Base-by-base conservation (phyloP, 2,329 filamentous ascomycete species). In the Blumeria graminis region DNA sequence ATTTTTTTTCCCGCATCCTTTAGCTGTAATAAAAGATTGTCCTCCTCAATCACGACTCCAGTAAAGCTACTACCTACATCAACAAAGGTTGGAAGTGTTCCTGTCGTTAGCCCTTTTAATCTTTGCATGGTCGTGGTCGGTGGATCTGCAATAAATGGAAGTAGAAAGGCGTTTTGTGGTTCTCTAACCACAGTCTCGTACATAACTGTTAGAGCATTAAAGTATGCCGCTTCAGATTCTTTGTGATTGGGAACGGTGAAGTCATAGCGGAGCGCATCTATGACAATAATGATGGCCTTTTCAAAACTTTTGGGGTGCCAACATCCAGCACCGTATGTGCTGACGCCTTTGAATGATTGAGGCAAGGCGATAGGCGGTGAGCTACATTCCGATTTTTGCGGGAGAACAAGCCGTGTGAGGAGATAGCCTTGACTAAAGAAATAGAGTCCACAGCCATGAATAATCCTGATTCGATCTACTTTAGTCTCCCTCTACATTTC, bases 251-350 rank as follows among this genome's bases (percentile, higher is more conserved):
- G 92, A 10, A 96, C 79, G 0, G 90, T 93, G 64, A 98, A 98
- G 69, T 98, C 92, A 70, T 98, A 98, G 58, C 92, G 83, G 58
- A 98, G 75, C 56, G 92, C 92, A 68, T 98, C 92, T 57, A 98
- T 84, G 55, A 98, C 72, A 57, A 98, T 77, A 28, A 98, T 77
- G 51, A 98, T 81, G 10, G 90, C 89, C 67, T 89, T 92, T 60
- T 94, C 79, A 66, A 96, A 98, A 1, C 81, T 86, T 71, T 87
- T 94, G 36, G 88, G 86, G 67, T 96, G 88, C 92, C 92, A 98
- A 74, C 92, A 98, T 61, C 92, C 92, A 60, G 87, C 89, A 61
- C 64, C 56, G 35, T 63, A 56, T 66, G 70, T 65, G 3, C 65
- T 64, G 35, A 61, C 32, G 55, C 60, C 57, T 59, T 58, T 59